These are phyloP conservation scores for Vigna angularis DNA, from an alignment of 306 rosid species.

Conservation along the genomic window DNA sequence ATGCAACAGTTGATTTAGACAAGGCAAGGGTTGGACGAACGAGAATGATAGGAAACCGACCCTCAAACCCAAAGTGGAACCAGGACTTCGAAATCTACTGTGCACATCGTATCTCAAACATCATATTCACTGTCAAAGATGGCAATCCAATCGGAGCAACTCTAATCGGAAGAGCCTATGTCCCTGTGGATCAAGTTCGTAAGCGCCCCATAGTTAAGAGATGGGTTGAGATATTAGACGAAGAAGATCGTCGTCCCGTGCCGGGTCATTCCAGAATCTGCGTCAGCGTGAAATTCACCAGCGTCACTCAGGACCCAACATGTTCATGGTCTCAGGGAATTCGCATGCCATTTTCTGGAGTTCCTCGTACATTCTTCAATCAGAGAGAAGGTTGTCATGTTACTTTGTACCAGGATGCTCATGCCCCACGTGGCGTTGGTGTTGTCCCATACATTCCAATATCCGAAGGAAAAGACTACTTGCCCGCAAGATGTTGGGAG, in stretches of 20 bases:
- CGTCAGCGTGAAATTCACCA: constrained; percentile 53
- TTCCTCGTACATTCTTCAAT: constrained; percentile 67
- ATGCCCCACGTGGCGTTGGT: constrained; percentile 31
- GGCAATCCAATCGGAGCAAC: constrained; percentile 72
- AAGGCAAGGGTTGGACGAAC: constrained; percentile 71
- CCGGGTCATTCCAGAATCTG: constrained; percentile 58
- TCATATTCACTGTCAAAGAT: constrained; percentile 78
- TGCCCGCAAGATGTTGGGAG: constrained; percentile 75
- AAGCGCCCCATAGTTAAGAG: constrained; percentile 39
- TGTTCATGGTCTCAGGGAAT: constrained; percentile 65
- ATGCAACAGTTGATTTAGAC: constrained; percentile 87
- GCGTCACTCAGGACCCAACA: constrained; percentile 35
- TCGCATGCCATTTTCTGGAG: constrained; percentile 54
- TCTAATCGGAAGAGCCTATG: constrained; percentile 77
- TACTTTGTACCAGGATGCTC: constrained; percentile 87
- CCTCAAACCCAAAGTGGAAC: constrained; percentile 61
- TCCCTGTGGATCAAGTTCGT: constrained; percentile 57
- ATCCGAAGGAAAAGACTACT: constrained; percentile 33
- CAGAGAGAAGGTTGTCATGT: constrained; percentile 73
- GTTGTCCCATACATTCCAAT: constrained; percentile 10
- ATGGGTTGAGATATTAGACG: constrained; percentile 70
- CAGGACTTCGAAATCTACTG: constrained; percentile 68
- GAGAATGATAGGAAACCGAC: constrained; percentile 49
- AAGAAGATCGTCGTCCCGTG: constrained; percentile 60
- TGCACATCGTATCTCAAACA: constrained; percentile 67